A percentile compares a stretch with the other conserved stretches of the same genome.
phyloP scores from a whole-genome alignment of 257 asterid genomes.

The Solanum pennellii region DNA sequence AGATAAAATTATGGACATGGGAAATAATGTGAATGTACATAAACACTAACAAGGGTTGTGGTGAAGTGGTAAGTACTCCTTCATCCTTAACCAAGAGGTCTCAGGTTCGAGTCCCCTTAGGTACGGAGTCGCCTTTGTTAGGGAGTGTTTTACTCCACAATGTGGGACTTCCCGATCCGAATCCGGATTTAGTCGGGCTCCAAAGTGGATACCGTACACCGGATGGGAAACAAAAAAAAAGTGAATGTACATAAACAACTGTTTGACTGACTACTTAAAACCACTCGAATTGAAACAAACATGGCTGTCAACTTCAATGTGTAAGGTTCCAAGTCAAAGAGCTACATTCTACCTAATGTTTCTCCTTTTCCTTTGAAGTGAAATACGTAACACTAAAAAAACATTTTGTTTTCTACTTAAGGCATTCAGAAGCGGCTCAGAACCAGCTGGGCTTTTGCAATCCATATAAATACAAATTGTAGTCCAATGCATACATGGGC shows the following conservation, averaged over 20 bases:
- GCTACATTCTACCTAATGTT: not conserved
- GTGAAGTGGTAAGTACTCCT: too few species aligned
- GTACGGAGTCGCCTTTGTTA: too few species aligned
- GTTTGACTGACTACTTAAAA: not conserved
- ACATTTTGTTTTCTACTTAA: not conserved
- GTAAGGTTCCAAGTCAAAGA: not conserved
- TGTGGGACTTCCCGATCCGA: too few species aligned
- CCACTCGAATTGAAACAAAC: not conserved
- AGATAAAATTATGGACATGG: not conserved
- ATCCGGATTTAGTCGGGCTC: too few species aligned
- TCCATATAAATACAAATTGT: not conserved
- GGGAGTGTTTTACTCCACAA: not conserved
- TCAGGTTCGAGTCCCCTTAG: too few species aligned
- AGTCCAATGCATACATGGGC: not conserved
- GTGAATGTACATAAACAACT: not conserved
- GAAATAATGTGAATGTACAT: not conserved
- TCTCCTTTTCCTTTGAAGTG: not conserved
- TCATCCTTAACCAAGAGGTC: too few species aligned
- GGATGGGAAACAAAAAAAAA: too few species aligned
- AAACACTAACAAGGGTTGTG: too few species aligned
- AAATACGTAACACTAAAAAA: not conserved
- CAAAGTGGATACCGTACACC: too few species aligned
- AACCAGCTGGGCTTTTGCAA: not conserved
- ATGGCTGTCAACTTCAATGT: not conserved
- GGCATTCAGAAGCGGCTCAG: not conserved